Base-by-base conservation (phyloP, 23 red algal species). In the Gracilaria gracilis region DNA sequence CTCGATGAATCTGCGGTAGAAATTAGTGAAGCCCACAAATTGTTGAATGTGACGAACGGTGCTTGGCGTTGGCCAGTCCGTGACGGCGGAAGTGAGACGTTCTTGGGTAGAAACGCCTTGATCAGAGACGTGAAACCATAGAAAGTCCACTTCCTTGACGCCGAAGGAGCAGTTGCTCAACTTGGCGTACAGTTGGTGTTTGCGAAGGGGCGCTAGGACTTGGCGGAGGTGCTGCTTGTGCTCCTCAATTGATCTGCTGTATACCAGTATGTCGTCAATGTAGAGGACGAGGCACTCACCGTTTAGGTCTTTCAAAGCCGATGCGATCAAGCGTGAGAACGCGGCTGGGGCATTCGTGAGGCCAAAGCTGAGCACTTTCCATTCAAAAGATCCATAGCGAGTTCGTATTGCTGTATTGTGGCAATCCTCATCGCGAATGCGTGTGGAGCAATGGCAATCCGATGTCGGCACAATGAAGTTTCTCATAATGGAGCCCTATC, bases 331-430 rank as follows among this genome's bases (percentile, higher is more conserved):
- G 37, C 83, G 9, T 46, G 40, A 69, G 67, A 87, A 85, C 0
- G 61, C 61, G 2, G 47, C 62, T 46, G 83, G 61, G 31, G 61
- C 13, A 25, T 87, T 87, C 21, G 83, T 55, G 19, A 87, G 61
- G 23, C 83, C 0, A 39, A 87, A 87, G 31, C 24, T 42, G 28
- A 73, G 29, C 4, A 72, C 58, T 11, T 28, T 7, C 58, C 58
- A 86, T 86, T 86, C 67, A n/a, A 86, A 86, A 42, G 37, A 50
- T 46, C 83, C 62, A 51, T 42, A 73, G 25, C 83, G 83, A 14
- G 58, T 86, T 25, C 61, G 62, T 2, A 70, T 69, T 12, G 83
- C 83, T 1, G 35, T 86, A 9, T 69, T 36, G 64, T 54, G 83
- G 11, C 47, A 69, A n/a, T 65, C 58, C 21, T 47, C 25, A 11